These are phyloP conservation scores for Daedaleopsis nitida DNA, from an alignment of 768 basidiomycete species.

Conservation along the genomic window DNA sequence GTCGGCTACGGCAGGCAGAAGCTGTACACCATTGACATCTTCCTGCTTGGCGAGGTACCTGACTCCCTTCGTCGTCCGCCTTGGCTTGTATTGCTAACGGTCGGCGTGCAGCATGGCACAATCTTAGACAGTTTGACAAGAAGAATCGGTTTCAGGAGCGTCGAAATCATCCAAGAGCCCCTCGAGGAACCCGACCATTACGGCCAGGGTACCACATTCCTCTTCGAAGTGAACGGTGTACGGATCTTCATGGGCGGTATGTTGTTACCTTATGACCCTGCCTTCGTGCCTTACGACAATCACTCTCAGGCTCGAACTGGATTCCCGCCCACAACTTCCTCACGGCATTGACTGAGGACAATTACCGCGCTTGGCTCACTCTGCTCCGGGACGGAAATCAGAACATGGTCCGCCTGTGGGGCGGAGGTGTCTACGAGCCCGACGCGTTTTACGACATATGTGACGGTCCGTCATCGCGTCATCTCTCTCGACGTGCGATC, in stretches of 20 bases:
- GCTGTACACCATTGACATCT: conserved; percentile 40
- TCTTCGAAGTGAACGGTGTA: conserved; percentile 51
- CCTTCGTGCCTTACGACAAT: conserved; percentile 37
- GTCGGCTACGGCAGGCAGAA: conserved; percentile 41
- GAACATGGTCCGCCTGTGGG: conserved; percentile 92
- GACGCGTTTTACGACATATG: conserved; percentile 80
- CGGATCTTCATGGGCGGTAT: conserved; percentile 47
- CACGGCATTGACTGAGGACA: conserved; percentile 48
- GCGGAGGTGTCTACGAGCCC: conserved; percentile 82
- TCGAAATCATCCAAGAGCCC: conserved; percentile 45
- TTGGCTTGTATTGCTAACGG: conserved; percentile 11
- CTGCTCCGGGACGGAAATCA: conserved; percentile 84
- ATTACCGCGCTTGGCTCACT: conserved; percentile 78
- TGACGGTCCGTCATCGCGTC: conserved; percentile 49
- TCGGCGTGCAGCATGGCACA: conserved; percentile 2
- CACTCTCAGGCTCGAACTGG: conserved; percentile 71
- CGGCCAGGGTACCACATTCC: conserved; percentile 44
- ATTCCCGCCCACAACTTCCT: conserved; percentile 88
- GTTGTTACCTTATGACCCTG: neutral
- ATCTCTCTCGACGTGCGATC: neutral
- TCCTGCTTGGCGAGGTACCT: conserved; percentile 33
- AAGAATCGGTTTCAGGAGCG: conserved; percentile 46
- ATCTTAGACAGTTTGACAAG: conserved; percentile 15
- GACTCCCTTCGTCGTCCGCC: neutral
- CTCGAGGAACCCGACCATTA: conserved; percentile 34